Base-by-base conservation (phyloP, 2,329 filamentous ascomycete species). In the Xylariaceae sp. region DNA sequence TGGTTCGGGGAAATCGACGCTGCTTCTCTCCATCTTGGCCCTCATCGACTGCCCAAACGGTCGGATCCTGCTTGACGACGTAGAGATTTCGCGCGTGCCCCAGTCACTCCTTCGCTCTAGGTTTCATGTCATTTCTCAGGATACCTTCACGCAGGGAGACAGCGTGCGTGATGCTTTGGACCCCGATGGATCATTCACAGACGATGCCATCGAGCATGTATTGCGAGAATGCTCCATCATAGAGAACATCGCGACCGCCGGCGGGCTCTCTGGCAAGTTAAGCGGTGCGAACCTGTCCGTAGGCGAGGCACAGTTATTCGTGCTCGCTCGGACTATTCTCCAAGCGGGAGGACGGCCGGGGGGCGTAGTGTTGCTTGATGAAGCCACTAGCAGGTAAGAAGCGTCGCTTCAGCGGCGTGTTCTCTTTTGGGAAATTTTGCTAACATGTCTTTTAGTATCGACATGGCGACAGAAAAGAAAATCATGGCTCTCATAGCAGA, bases 71-170 rank as follows among this genome's bases (percentile, higher is more conserved):
- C 80, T 89, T 48, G 87, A 88, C 64, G 78, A 77, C 19, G 77
- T 88, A 14, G 83, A 89, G 60, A 82, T 88, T 29, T 76, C 83
- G 0, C 78, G 79, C 23, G 83, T 88, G 9, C 78, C 81, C 61
- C 85, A 79, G 11, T 82, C 87, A 66, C 76, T 80, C 0, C 77
- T 89, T 1, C 83, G 87, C 16, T 81, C 79, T 9, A 75, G 86
- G n/a, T 76, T 89, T 19, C 88, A 85, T 0, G 88, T 89, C 70
- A 79, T 89, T 5, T 85, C 86, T 0, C 87, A 89, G 69, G 87
- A 89, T 47, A 76, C 79, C 26, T 70, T 78, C 52, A 67, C 75
- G 7, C 69, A 78, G 8, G 72, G 72, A 8, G 76, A 75, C 17
- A 75, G 68, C 4, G 66, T 81, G 4, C 74, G 75, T 16, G 67